Evolutionary conservation across 176 grass and related monocot species (phyloP).

Genomic region (Elymus sibiricus): DNA sequence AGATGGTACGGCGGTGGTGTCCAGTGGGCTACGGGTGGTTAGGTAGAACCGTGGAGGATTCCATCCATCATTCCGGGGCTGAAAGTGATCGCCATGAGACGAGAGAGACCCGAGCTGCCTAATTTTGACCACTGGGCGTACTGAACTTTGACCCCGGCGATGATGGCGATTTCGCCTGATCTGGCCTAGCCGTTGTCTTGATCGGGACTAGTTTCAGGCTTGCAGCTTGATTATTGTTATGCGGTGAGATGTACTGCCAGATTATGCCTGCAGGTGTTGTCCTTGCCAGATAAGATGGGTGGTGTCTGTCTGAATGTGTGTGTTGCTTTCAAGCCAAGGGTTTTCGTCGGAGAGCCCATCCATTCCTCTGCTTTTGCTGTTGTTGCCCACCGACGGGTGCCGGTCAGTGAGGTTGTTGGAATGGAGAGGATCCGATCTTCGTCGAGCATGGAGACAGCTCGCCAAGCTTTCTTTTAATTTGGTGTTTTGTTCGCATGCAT

Average conservation of each 20-base stretch:
- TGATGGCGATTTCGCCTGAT: neutral
- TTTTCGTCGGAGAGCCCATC: neutral
- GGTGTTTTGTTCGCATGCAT: neutral
- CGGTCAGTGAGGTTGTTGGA: neutral
- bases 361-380: neutral
- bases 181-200: neutral
- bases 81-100: neutral
- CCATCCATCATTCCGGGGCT: neutral
- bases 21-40: neutral
- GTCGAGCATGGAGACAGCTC: neutral
- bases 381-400: constrained; percentile 2
- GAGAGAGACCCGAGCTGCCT: neutral
- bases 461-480: neutral
- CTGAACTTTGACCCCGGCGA: neutral
- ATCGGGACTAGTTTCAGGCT: neutral
- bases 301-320: neutral
- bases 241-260: neutral
- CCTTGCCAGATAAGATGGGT: neutral
- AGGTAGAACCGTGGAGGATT: neutral
- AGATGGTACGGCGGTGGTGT: neutral
- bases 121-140: neutral
- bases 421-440: neutral
- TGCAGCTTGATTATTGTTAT: neutral
- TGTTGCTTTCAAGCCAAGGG: constrained; percentile 30
- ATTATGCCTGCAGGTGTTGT: neutral